Evolutionary conservation across 177 flowering plant genomes (phyloP), one percentile per base, ranked within the genome.

Genomic region (Telopea speciosissima): DNA sequence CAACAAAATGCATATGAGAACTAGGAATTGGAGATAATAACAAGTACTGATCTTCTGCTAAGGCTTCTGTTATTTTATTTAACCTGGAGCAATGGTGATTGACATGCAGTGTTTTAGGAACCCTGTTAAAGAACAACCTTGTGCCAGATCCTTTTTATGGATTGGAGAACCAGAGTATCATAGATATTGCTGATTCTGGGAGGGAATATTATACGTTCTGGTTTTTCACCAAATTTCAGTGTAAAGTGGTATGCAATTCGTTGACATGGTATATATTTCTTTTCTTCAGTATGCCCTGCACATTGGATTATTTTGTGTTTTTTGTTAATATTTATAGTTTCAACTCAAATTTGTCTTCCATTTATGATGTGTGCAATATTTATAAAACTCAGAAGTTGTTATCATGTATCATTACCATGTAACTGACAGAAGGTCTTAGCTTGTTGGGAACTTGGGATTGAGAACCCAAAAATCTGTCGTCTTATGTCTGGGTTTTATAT

Each of bases 71-170:
- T 71, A 8, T 58, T 63, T 8, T 36, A 21, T 59, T 65, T 49
- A 36, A 36, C 59, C 7, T 13, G 25, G 60, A 36, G 63, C 74
- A 45, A 66, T 70, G 56, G 28, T 76, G 67, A 58, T 63, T 69
- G 21, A 65, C 77, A 77, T 73, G 44, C 86, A 95, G 99, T 78
- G 97, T 95, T 62, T 76, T 95, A 85, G 96, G 87, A 45, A 91
- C 97, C 26, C 83, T 95, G 64, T 74, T 93, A 61, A 90, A 88
- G 86, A 95, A 91, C 82, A 87, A 95, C 33, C 79, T 77, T 31
- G 84, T 95, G 26, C 95, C 99, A n/a, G 98, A 95, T 82, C 99
- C 99, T 33, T 95, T 95, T 75, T 93, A 91, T 69, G 99, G 99
- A 3, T 72, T 95, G 79, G 79, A 85, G 70, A 93, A 95, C 67